These are phyloP conservation scores for Verticillium longisporum DNA, from an alignment of 2,329 filamentous ascomycete species.

Conservation along the genomic window DNA sequence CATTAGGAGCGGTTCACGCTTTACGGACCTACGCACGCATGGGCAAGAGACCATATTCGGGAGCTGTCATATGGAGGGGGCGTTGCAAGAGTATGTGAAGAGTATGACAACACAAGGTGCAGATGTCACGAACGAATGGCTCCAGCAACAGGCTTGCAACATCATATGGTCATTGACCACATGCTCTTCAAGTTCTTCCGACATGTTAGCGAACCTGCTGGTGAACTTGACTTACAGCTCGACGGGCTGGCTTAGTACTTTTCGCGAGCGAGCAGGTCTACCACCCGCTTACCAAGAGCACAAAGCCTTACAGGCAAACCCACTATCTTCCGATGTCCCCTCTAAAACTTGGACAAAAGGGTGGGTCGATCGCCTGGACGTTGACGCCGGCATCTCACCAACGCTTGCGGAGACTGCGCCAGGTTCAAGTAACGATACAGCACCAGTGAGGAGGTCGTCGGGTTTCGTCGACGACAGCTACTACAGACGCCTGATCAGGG, in stretches of 20 bases:
- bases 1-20: conserved; percentile 35
- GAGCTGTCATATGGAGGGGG: conserved; percentile 45
- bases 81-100: conserved; percentile 46
- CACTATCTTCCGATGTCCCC: background rate
- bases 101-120: conserved; percentile 46
- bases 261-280: background rate
- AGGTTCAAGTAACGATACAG: background rate
- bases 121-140: conserved; percentile 52
- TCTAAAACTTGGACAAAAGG: background rate
- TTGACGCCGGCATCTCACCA: background rate
- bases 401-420: background rate
- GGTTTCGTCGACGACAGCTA: conserved; percentile 54
- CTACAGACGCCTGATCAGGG: conserved; percentile 47
- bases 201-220: conserved; percentile 48
- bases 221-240: conserved; percentile 43
- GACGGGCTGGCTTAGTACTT: conserved; percentile 43
- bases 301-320: background rate
- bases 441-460: background rate
- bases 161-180: conserved; percentile 51
- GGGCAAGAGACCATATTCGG: conserved; percentile 53
- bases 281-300: background rate
- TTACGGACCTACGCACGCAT: conserved; percentile 46
- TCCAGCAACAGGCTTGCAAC: conserved; percentile 52
- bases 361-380: background rate
- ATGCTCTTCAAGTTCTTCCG: conserved; percentile 39